Conservation (phyloP, 345 rosid genomes). For the Eutrema heterophyllum region DNA sequence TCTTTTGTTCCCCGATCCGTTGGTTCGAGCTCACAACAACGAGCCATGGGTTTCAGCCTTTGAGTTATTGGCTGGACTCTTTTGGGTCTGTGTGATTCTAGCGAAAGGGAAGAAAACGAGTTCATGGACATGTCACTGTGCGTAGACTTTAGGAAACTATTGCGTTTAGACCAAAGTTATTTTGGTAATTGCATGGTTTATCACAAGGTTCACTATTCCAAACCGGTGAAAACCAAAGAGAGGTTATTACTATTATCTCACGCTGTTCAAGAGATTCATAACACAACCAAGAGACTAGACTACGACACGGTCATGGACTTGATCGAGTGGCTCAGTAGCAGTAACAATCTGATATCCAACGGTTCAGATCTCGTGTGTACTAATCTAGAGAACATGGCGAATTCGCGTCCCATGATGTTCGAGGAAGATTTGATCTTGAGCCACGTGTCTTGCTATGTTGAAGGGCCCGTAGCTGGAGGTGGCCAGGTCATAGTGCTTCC, state of each 20-base stretch:
- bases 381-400: constrained; percentile 36
- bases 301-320: constrained; percentile 45
- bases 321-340: constrained; percentile 50
- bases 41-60: constrained; percentile 29
- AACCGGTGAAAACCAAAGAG: constrained; percentile 1
- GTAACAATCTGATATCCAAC: constrained; percentile 22
- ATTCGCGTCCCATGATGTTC: constrained; percentile 32
- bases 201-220: constrained; percentile 26
- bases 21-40: constrained; percentile 31
- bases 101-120: constrained; percentile 36
- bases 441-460: constrained; percentile 38
- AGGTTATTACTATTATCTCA: background rate
- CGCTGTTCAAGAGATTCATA: constrained; percentile 38
- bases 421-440: constrained; percentile 37
- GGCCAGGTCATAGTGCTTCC: constrained; percentile 58
- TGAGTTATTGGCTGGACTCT: constrained; percentile 49
- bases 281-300: constrained; percentile 34
- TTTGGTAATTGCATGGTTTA: constrained; percentile 75
- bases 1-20: constrained; percentile 38
- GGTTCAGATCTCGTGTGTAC: constrained; percentile 45
- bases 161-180: constrained; percentile 47
- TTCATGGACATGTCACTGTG: constrained; percentile 49
- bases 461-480: constrained; percentile 42
- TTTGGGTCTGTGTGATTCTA: constrained; percentile 55
- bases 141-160: constrained; percentile 42